phyloP scores from a whole-genome alignment of 2,329 filamentous ascomycete species.

The Tolypocladium pustulatum region DNA sequence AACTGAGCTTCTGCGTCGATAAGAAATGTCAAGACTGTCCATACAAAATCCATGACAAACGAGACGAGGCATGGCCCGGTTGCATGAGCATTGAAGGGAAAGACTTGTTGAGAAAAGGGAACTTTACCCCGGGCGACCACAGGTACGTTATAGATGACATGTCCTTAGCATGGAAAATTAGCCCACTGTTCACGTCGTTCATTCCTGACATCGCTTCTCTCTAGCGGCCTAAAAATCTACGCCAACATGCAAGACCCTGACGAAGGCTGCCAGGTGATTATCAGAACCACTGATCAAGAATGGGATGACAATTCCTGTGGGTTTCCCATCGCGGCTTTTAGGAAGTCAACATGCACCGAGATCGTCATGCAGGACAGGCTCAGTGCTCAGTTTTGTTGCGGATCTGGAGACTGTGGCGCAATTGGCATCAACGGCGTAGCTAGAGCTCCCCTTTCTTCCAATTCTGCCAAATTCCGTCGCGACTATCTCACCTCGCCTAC shows the following conservation, averaged over 20 bases:
- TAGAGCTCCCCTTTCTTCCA: too few relatives aligned
- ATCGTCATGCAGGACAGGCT: background rate
- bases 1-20: background rate
- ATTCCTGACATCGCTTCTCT: background rate
- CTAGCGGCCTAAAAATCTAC: background rate
- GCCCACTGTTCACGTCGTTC: background rate
- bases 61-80: background rate
- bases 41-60: background rate
- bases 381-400: background rate
- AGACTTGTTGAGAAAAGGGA: background rate
- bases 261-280: background rate
- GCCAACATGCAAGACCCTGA: background rate
- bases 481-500: background rate
- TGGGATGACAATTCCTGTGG: background rate
- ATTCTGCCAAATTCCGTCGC: background rate
- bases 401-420: background rate
- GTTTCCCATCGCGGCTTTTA: background rate
- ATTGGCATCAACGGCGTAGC: background rate
- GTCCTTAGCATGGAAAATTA: background rate
- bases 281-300: background rate
- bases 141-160: background rate
- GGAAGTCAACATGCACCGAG: background rate
- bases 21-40: background rate
- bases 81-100: background rate
- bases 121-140: background rate